Percentiles rank a stretch among this genome's conserved stretches.
These are phyloP conservation scores for Silene conica DNA, from an alignment of 148 eudicot genomes.

Conservation along the genomic window DNA sequence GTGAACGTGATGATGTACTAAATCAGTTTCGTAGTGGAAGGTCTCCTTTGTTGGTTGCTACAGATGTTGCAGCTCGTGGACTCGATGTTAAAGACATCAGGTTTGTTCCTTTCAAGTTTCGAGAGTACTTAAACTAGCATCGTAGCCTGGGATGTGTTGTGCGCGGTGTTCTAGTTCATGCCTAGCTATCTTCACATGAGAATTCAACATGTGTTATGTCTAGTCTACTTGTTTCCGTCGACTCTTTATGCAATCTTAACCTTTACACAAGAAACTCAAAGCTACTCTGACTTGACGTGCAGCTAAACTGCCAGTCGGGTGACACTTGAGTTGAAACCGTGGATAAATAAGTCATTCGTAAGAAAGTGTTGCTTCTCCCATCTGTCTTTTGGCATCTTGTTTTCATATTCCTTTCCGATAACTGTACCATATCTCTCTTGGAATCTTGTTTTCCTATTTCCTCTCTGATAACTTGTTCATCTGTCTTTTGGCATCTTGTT, in stretches of 20 bases:
- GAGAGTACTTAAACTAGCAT: neutral
- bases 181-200: neutral
- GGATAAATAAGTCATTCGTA: neutral
- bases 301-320: neutral
- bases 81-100: constrained; percentile 87
- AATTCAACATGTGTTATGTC: neutral
- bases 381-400: neutral
- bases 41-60: constrained; percentile 91
- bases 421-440: neutral
- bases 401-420: too few species aligned
- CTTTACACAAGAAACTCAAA: neutral
- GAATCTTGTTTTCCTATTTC: neutral
- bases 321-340: neutral
- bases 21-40: constrained; percentile 71
- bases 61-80: constrained; percentile 99
- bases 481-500: neutral
- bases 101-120: constrained; percentile 30
- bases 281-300: neutral
- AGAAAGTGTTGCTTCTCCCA: neutral
- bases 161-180: neutral
- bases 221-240: neutral
- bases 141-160: neutral
- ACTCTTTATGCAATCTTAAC: too few species aligned
- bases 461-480: neutral
- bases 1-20: constrained; percentile 78